Percentiles rank a stretch among this genome's conserved stretches.
phyloP scores from a whole-genome alignment of 129 eudicot genomes.

The Centrapalus pauciflorus region DNA sequence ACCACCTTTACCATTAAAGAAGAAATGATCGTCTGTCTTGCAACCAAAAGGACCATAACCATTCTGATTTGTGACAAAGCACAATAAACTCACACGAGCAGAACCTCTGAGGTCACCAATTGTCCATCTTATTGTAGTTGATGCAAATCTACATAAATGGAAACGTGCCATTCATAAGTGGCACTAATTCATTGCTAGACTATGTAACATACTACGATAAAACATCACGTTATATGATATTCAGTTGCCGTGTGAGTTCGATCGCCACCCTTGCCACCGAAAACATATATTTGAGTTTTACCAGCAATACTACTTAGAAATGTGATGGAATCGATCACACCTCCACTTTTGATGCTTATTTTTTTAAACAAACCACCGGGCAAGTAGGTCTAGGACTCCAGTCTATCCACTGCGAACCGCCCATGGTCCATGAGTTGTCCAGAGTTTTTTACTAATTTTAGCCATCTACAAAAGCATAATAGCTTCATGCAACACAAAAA shows the following conservation, averaged over 20 bases:
- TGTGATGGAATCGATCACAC: too few relatives aligned
- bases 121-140: slow-evolving; percentile 15
- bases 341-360: too few relatives aligned
- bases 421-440: background rate
- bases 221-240: background rate
- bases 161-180: too few relatives aligned
- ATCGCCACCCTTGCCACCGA: background rate
- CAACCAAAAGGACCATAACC: slow-evolving; percentile 32
- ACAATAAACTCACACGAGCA: slow-evolving; percentile 2
- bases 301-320: too few relatives aligned
- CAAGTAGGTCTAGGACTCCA: background rate
- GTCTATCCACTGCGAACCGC: background rate
- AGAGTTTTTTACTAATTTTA: background rate
- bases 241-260: background rate
- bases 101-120: background rate
- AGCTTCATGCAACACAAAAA: background rate
- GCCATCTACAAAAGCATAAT: background rate
- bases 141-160: too few relatives aligned
- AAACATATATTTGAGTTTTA: too few relatives aligned
- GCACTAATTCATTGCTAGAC: background rate
- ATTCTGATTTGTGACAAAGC: slow-evolving; percentile 15
- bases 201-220: background rate
- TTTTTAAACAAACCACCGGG: background rate
- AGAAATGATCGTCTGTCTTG: background rate
- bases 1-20: slow-evolving; percentile 6